Base-by-base conservation (phyloP, 768 basidiomycete species). In the Cystofilobasidium capitatum region DNA sequence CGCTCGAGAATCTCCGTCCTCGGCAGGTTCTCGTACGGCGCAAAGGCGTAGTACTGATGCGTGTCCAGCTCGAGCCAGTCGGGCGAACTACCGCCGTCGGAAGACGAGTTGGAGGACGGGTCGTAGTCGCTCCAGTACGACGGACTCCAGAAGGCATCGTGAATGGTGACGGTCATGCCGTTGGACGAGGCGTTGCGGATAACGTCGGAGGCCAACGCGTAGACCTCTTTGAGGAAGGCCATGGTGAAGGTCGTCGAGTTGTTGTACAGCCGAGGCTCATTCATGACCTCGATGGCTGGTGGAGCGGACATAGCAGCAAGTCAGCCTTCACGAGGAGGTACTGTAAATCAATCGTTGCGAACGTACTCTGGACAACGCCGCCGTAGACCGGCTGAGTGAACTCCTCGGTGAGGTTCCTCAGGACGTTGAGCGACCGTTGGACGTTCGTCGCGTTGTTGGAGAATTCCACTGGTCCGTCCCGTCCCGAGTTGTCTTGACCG, bases 141-240 rank as follows among this genome's bases (percentile, higher is more conserved):
- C 4, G 75, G 74, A 8, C 76, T 75, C 40, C 65, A 76, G 65
- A 75, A 75, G 9, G 74, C 75, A 45, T 76, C 76, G 65, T 77
- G 76, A 16, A 76, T 69, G 1, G 70, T 69, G 17, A 75, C 71
- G 31, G 71, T 71, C 39, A 77, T 69, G 7, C 60, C 31, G 10
- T 42, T 26, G 9, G 40, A 33, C 14, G 61, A 47, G 0, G 64
- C 67, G 12, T 62, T 40, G 16, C 71, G 62, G 20, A 75, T 68
- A 3, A 58, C 64, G 16, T 68, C 36, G 7, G 61, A 45, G 3
- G 70, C 75, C 29, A 63, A 40, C 13, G 73, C 58, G 55, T 77
- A 77, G 58, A 73, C 75, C 14, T 44, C 45, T 54, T 76, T 76
- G 51, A 77, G 66, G 8, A 70, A 20, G 1, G 69, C 24, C 75